phyloP scores from a whole-genome alignment of 495 filamentous ascomycete genomes.

The Collariella sp. region DNA sequence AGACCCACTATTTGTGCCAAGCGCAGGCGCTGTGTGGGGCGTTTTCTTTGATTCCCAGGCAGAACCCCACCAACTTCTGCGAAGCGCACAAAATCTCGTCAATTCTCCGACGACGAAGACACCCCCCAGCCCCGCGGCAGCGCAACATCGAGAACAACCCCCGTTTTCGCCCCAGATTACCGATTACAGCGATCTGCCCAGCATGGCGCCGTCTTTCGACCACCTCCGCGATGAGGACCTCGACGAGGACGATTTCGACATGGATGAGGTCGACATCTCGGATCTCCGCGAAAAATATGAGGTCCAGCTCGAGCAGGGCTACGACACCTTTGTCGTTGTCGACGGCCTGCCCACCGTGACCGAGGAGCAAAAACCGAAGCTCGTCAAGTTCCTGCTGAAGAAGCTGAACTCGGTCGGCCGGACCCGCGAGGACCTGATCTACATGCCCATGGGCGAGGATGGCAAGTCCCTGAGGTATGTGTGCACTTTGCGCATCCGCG shows the following conservation, averaged over 20 bases:
- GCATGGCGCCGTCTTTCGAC: constrained; percentile 53
- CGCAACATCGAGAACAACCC: constrained; percentile 4
- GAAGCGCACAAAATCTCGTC: constrained; percentile 29
- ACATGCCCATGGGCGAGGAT: constrained; percentile 83
- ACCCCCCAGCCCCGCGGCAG: constrained; percentile 17
- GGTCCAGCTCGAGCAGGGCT: constrained; percentile 87
- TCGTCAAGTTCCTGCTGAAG: constrained; percentile 87
- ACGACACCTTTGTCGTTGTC: constrained; percentile 90
- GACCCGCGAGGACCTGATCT: constrained; percentile 76
- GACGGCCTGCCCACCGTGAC: constrained; percentile 84
- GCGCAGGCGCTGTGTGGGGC: constrained; percentile 23
- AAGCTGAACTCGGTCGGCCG: constrained; percentile 78
- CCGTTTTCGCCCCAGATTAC: constrained; percentile 8
- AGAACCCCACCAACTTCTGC: constrained; percentile 30
- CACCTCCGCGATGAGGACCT: constrained; percentile 58
- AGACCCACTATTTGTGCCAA: neutral
- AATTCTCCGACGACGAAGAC: constrained; percentile 23
- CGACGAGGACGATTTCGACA: constrained; percentile 80
- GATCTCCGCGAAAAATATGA: constrained; percentile 89
- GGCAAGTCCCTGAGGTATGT: constrained; percentile 72
- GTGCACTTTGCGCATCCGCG: neutral
- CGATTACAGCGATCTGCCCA: constrained; percentile 23
- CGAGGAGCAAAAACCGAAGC: constrained; percentile 76
- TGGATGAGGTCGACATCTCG: constrained; percentile 89
- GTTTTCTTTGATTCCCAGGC: constrained; percentile 17